phyloP scores from a whole-genome alignment of 257 asterid genomes.

The Paraleonurus japonicus region DNA sequence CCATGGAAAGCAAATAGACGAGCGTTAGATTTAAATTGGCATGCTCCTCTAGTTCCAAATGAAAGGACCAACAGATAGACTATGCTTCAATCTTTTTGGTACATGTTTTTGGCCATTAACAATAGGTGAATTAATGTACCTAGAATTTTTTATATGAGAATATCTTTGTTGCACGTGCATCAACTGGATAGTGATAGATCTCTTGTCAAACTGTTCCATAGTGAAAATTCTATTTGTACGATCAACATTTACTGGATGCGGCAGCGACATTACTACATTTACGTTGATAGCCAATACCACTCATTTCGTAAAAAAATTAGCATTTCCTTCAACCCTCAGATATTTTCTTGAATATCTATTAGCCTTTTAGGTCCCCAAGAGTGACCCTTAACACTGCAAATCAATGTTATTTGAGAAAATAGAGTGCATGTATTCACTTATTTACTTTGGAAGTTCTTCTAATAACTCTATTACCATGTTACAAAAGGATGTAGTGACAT shows the following conservation, averaged over 20 bases:
- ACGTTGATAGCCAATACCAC: background rate
- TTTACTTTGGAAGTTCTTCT: background rate
- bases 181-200: background rate
- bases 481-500: background rate
- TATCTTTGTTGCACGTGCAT: background rate
- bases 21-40: background rate
- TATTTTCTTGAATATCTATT: too few relatives aligned
- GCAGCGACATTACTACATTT: background rate
- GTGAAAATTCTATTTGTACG: background rate
- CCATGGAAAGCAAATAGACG: background rate
- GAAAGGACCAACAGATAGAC: background rate
- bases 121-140: background rate
- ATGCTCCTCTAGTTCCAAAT: background rate
- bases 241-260: background rate
- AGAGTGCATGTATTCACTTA: background rate
- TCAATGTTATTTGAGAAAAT: too few relatives aligned
- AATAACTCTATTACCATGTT: background rate
- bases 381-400: background rate
- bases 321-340: too few relatives aligned
- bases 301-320: background rate
- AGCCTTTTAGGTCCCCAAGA: background rate
- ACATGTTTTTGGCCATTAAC: background rate
- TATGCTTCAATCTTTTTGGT: background rate
- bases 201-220: background rate
- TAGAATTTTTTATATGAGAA: background rate